Evolutionary conservation across 257 asterid species (phyloP).

Genomic region (Forsythia viridissima): DNA sequence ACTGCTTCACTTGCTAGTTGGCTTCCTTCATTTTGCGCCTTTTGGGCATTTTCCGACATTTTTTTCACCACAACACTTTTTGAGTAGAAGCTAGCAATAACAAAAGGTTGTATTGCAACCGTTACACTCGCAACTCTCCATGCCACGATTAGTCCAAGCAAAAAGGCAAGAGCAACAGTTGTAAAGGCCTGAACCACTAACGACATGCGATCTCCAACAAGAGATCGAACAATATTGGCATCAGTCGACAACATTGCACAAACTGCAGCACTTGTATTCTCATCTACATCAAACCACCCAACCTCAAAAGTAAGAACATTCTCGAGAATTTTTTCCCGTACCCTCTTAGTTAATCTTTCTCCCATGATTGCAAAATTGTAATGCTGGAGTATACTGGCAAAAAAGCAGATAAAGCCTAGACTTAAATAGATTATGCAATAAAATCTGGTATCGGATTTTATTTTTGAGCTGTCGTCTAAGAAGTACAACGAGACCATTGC

Average conservation of each 20-base stretch:
- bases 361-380: constrained; percentile 73
- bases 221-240: constrained; percentile 57
- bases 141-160: constrained; percentile 49
- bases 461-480: constrained; percentile 26
- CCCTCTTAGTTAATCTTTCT: constrained; percentile 59
- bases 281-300: constrained; percentile 72
- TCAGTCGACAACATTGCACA: constrained; percentile 62
- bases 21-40: constrained; percentile 70
- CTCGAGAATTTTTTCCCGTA: constrained; percentile 50
- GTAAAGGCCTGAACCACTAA: constrained; percentile 56
- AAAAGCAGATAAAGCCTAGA: constrained; percentile 49
- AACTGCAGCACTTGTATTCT: constrained; percentile 58
- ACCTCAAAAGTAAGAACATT: constrained; percentile 62
- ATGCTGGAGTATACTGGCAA: constrained; percentile 64
- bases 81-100: constrained; percentile 59
- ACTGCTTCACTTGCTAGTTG: constrained; percentile 82
- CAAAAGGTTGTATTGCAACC: constrained; percentile 67
- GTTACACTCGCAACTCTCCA: constrained; percentile 71
- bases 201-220: constrained; percentile 67
- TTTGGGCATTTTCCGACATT: constrained; percentile 58
- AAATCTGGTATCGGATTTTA: constrained; percentile 43
- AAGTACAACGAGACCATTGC: constrained; percentile 59
- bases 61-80: constrained; percentile 55
- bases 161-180: constrained; percentile 55
- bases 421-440: constrained; percentile 42